Conservation (phyloP, 2,329 filamentous ascomycete genomes). For the Apiospora aurea region DNA sequence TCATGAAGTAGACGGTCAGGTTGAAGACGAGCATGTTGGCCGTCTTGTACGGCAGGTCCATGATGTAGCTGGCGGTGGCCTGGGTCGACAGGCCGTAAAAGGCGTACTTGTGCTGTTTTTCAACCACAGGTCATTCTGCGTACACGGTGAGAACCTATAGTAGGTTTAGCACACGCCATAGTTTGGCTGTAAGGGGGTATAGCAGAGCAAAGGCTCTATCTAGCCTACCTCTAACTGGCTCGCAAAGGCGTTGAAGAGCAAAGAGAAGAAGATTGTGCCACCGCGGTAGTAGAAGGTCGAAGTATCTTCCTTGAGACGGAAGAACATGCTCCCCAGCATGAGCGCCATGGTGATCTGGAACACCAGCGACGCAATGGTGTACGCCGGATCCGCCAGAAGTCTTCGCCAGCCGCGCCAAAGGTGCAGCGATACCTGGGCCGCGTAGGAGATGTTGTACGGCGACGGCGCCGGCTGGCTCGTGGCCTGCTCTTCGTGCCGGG, state of each 20-base stretch:
- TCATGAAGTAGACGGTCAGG: constrained; percentile 71
- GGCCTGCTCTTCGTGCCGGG: constrained; percentile 52
- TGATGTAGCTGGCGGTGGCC: constrained; percentile 69
- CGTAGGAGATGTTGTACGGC: constrained; percentile 82
- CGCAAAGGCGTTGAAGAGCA: constrained; percentile 85
- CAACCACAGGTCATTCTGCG: constrained; percentile 7
- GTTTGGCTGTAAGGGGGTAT: too few species aligned
- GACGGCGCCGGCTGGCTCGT: constrained; percentile 70
- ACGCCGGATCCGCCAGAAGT: constrained; percentile 76
- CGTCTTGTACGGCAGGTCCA: constrained; percentile 69
- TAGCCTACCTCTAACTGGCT: constrained; percentile 72
- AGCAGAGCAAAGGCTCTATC: neutral
- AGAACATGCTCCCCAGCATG: constrained; percentile 83
- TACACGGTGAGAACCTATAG: constrained; percentile 20
- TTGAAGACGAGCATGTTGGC: constrained; percentile 66
- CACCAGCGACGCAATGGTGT: constrained; percentile 72
- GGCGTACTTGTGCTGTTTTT: constrained; percentile 17
- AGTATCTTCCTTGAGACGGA: constrained; percentile 71
- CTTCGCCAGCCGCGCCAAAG: constrained; percentile 82
- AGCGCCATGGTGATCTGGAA: constrained; percentile 80
- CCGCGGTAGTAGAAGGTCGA: constrained; percentile 80
- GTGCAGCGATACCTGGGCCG: constrained; percentile 79
- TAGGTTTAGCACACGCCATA: too few species aligned
- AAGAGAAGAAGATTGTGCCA: constrained; percentile 85
- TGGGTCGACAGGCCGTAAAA: constrained; percentile 43